Evolutionary conservation across 805 yeast species (phyloP).

Genomic region (Komagataella ulmi): DNA sequence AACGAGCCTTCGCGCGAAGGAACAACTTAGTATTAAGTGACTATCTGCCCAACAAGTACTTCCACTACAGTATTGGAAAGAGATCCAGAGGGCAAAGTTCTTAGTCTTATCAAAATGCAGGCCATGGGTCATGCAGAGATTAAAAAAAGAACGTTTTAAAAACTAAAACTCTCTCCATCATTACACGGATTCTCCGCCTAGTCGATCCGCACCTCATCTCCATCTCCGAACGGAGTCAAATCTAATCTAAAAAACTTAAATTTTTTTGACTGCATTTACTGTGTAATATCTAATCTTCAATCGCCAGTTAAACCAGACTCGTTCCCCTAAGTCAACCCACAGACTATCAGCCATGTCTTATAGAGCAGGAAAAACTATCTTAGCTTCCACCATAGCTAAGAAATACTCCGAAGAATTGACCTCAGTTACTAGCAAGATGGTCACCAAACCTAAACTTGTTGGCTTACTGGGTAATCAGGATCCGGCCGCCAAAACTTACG

Average conservation of each 20-base stretch:
- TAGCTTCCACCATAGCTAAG: conserved; percentile 84
- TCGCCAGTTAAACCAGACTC: neutral
- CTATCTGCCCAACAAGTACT: neutral
- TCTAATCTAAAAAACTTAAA: neutral
- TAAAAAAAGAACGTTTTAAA: too few species aligned
- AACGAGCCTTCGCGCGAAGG: neutral
- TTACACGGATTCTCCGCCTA: neutral
- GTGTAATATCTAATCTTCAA: neutral
- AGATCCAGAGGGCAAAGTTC: too few species aligned
- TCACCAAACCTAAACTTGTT: conserved; percentile 58
- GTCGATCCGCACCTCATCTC: neutral
- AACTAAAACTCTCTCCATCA: too few species aligned
- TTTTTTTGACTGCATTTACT: neutral
- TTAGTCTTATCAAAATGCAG: too few species aligned
- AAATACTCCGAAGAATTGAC: conserved; percentile 63
- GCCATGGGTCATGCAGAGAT: too few species aligned
- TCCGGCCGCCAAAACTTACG: conserved; percentile 93
- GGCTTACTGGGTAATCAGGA: conserved; percentile 89
- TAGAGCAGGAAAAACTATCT: conserved; percentile 61
- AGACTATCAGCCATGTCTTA: conserved; percentile 1
- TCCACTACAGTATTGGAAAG: too few species aligned
- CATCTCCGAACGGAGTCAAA: conserved; percentile 1
- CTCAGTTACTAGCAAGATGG: conserved; percentile 35
- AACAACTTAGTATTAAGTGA: neutral
- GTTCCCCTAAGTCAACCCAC: neutral